phyloP scores from a whole-genome alignment of 768 basidiomycete species.

The Candolleomyces eurysporus region DNA sequence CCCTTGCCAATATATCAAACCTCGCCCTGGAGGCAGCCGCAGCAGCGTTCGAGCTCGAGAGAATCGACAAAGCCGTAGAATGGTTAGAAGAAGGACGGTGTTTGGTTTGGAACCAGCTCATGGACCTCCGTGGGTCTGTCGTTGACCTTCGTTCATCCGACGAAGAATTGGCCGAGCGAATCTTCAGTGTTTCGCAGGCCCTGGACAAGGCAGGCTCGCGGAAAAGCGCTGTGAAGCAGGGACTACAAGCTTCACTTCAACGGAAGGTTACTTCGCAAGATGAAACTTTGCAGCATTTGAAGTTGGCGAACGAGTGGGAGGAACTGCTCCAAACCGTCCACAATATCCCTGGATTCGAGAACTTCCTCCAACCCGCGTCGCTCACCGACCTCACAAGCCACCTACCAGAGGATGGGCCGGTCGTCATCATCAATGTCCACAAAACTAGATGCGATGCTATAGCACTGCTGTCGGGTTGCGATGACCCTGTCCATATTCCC shows the following conservation, averaged over 20 bases:
- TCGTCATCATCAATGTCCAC: not conserved
- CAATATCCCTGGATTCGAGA: conserved; percentile 15
- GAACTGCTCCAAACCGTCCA: conserved; percentile 12
- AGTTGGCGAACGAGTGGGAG: conserved; percentile 19
- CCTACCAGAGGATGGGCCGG: conserved; percentile 11
- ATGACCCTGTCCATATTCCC: not conserved
- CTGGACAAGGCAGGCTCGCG: conserved; percentile 1
- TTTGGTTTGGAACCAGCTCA: conserved; percentile 26
- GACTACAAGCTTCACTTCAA: conserved; percentile 10
- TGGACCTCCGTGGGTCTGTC: conserved; percentile 19
- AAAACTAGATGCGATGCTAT: not conserved
- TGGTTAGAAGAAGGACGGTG: conserved; percentile 30
- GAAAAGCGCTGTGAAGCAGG: not conserved
- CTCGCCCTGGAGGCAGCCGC: conserved; percentile 17
- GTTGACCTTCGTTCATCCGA: conserved; percentile 12
- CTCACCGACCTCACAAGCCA: conserved; percentile 1
- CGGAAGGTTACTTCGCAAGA: not conserved
- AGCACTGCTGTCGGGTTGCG: not conserved
- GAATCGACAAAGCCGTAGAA: conserved; percentile 27
- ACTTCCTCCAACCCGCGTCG: conserved; percentile 17
- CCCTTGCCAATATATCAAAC: not conserved
- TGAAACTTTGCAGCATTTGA: not conserved
- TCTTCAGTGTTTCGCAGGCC: not conserved
- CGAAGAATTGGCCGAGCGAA: conserved; percentile 16
- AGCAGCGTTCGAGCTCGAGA: conserved; percentile 19